Percentiles rank a stretch among this genome's conserved stretches.
Conservation (phyloP, 192 early-diverging fungal species). For the Phlyctochytrium planicorne region DNA sequence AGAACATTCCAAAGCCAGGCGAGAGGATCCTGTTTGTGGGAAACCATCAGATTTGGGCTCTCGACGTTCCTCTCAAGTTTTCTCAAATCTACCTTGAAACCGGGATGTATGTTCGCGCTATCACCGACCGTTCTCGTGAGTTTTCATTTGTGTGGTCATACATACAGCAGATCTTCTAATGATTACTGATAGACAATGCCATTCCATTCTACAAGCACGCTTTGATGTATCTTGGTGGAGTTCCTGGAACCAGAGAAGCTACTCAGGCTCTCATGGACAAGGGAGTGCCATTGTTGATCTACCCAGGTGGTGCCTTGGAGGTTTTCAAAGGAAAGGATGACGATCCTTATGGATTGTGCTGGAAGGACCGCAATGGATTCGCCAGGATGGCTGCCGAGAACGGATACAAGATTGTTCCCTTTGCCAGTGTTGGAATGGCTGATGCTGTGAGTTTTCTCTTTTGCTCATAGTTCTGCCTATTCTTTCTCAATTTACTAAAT, state of each 20-base stretch:
- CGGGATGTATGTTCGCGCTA: neutral
- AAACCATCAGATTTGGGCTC: constrained; percentile 6
- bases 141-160: neutral
- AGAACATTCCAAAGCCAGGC: constrained; percentile 13
- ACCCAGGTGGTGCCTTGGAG: constrained; percentile 7
- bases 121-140: constrained; percentile 8
- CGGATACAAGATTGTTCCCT: constrained; percentile 11
- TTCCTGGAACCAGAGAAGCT: neutral
- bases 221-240: constrained; percentile 11
- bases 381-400: constrained; percentile 10
- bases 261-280: constrained; percentile 10
- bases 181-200: neutral
- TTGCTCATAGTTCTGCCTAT: neutral
- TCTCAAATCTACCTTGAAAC: neutral
- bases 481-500: neutral
- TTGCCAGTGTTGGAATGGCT: constrained; percentile 1
- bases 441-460: neutral
- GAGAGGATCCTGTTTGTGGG: neutral
- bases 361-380: constrained; percentile 7
- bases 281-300: neutral
- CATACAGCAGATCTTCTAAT: too few relatives aligned
- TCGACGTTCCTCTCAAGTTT: constrained; percentile 4
- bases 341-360: neutral
- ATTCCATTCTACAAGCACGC: constrained; percentile 11
- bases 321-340: neutral